These are phyloP conservation scores for Fusarium sp. DNA, from an alignment of 2,329 filamentous ascomycete genomes.

Conservation along the genomic window DNA sequence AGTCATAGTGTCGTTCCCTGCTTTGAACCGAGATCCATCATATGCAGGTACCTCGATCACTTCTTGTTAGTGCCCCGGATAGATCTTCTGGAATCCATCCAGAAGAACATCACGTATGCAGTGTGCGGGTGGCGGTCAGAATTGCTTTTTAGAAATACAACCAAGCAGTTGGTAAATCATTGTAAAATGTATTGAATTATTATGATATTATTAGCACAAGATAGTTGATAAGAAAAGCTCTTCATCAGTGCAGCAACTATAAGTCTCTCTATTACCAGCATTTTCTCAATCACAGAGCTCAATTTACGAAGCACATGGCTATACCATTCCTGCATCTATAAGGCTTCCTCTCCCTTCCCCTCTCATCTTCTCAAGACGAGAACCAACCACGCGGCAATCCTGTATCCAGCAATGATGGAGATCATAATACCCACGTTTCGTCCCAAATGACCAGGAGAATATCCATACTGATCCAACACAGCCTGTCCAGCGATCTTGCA, in stretches of 20 bases:
- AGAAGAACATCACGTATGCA: slow-evolving; percentile 17
- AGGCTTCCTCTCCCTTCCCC: not conserved
- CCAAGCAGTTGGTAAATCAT: not conserved
- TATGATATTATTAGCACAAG: no score
- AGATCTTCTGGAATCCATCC: not conserved
- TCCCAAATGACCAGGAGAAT: slow-evolving; percentile 75
- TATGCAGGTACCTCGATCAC: slow-evolving; percentile 10
- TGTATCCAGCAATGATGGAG: slow-evolving; percentile 74
- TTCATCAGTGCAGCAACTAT: no score
- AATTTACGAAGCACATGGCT: no score
- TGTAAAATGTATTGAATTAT: no score
- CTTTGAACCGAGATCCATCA: slow-evolving; percentile 1
- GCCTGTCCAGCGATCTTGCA: slow-evolving; percentile 78
- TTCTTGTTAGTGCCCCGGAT: not conserved
- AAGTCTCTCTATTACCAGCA: not conserved
- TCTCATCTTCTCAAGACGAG: slow-evolving; percentile 54
- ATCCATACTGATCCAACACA: slow-evolving; percentile 78
- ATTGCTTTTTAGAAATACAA: not conserved
- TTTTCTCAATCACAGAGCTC: not conserved
- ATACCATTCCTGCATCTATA: no score
- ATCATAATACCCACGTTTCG: slow-evolving; percentile 84
- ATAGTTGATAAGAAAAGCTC: no score
- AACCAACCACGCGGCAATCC: slow-evolving; percentile 71
- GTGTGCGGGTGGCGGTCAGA: slow-evolving; percentile 2
- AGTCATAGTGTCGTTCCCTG: not conserved